phyloP scores from a whole-genome alignment of 2,329 filamentous ascomycete species.

The Niveomyces coronatus region DNA sequence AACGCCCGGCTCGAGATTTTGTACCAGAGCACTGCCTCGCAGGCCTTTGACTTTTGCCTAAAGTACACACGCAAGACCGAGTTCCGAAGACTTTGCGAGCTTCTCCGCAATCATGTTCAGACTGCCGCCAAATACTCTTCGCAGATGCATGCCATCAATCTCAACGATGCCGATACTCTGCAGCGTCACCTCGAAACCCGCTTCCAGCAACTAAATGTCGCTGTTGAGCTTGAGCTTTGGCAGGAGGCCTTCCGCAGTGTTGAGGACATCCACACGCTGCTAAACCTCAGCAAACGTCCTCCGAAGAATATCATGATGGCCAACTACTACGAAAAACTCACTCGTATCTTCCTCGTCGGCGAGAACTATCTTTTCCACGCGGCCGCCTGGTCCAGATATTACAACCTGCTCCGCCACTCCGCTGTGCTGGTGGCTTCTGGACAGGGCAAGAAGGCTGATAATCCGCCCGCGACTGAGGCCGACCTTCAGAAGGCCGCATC shows the following conservation, averaged over 20 bases:
- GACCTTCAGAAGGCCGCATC: constrained; percentile 92
- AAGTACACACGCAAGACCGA: constrained; percentile 99
- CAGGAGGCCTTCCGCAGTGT: constrained; percentile 99
- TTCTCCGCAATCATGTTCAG: constrained; percentile 96
- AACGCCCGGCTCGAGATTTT: constrained; percentile 95
- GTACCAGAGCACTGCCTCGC: constrained; percentile 95
- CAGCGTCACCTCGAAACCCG: constrained; percentile 96
- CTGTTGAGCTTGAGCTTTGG: constrained; percentile 95
- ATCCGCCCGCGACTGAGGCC: constrained; percentile 77
- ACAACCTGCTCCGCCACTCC: constrained; percentile 89
- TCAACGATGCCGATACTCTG: constrained; percentile 93
- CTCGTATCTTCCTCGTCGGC: constrained; percentile 94
- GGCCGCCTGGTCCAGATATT: constrained; percentile 94
- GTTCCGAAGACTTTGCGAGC: constrained; percentile 95
- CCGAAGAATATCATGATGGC: constrained; percentile 99
- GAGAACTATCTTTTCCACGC: constrained; percentile 99
- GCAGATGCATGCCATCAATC: constrained; percentile 98
- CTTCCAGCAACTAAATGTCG: constrained; percentile 97
- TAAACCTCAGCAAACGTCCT: constrained; percentile 94
- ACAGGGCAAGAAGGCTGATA: constrained; percentile 87
- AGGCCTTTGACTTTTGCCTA: constrained; percentile 97
- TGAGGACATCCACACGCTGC: constrained; percentile 94
- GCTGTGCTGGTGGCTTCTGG: constrained; percentile 72
- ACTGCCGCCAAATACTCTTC: constrained; percentile 98
- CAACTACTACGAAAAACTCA: constrained; percentile 99